These are phyloP conservation scores for Chlamydomonas reinhardtii DNA, from an alignment of 163 green algal genomes.

Conservation along the genomic window DNA sequence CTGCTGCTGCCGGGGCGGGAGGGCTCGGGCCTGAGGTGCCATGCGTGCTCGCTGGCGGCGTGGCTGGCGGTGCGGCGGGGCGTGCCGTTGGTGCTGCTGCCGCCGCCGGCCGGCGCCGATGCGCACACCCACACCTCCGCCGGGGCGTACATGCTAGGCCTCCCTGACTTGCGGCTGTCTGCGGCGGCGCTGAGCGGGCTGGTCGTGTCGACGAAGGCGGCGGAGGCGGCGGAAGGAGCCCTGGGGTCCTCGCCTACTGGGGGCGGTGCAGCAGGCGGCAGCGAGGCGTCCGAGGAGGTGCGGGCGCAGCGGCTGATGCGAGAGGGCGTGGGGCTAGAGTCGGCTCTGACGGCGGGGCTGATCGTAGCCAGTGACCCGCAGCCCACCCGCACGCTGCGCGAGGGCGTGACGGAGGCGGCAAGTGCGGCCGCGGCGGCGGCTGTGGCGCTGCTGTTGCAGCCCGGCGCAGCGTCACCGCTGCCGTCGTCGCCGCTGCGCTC, in stretches of 20 bases:
- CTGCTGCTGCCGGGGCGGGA: conserved; percentile 26
- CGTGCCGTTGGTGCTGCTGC: conserved; percentile 1
- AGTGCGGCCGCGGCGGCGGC: not conserved
- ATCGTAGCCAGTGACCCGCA: conserved; percentile 4
- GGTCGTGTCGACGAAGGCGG: not conserved
- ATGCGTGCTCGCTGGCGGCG: conserved; percentile 21
- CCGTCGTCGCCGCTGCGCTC: too few species aligned
- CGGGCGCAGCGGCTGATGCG: not conserved
- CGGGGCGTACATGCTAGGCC: not conserved
- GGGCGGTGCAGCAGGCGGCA: not conserved
- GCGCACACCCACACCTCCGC: not conserved
- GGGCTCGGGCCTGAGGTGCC: conserved; percentile 27
- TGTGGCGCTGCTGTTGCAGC: too few species aligned
- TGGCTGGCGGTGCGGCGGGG: conserved; percentile 26
- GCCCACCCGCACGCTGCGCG: conserved; percentile 11
- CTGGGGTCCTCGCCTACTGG: too few species aligned
- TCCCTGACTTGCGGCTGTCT: not conserved
- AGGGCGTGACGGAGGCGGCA: conserved; percentile 12
- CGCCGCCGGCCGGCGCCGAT: not conserved
- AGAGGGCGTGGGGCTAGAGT: not conserved
- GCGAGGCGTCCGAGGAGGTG: not conserved
- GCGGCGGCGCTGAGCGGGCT: too few species aligned
- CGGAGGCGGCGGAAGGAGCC: not conserved
- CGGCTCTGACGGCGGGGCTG: not conserved
- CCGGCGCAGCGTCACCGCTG: not conserved